Evolutionary conservation across 1,284 basidiomycete species (phyloP).

Genomic region (Hypsizygus ulmarius): DNA sequence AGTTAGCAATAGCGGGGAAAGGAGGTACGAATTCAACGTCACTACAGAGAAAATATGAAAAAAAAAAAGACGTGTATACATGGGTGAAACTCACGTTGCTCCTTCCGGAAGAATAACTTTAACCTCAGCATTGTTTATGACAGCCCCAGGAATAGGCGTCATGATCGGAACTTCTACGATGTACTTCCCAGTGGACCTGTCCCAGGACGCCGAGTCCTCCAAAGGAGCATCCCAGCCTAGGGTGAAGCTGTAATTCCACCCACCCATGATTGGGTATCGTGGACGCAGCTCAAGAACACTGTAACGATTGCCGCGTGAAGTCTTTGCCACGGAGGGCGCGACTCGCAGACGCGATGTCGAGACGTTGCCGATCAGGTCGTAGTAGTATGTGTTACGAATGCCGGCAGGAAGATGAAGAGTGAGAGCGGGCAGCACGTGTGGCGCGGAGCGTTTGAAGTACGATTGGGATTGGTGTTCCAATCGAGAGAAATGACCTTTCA

Average conservation of each 20-base stretch:
- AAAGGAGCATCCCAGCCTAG: constrained; percentile 91
- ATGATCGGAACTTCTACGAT: constrained; percentile 85
- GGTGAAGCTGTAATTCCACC: constrained; percentile 97
- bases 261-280: constrained; percentile 91
- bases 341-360: constrained; percentile 87
- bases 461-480: constrained; percentile 79
- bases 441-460: constrained; percentile 60
- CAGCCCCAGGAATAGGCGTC: constrained; percentile 77
- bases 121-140: constrained; percentile 80
- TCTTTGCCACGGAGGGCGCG: constrained; percentile 59
- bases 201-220: constrained; percentile 66
- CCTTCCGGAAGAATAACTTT: constrained; percentile 91
- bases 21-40: constrained; percentile 77
- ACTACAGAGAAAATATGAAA: constrained; percentile 37
- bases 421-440: constrained; percentile 73
- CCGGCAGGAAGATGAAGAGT: constrained; percentile 79
- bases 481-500: constrained; percentile 96
- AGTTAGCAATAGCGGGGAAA: constrained; percentile 68
- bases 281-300: constrained; percentile 82
- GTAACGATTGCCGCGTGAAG: constrained; percentile 47
- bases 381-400: constrained; percentile 81
- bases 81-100: constrained; percentile 66
- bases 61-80: neutral
- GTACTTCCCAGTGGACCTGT: constrained; percentile 58
- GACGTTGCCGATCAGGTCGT: constrained; percentile 93